These are phyloP conservation scores for Ascochyta viciae-villosae DNA, from an alignment of 2,329 filamentous ascomycete genomes.

Conservation along the genomic window DNA sequence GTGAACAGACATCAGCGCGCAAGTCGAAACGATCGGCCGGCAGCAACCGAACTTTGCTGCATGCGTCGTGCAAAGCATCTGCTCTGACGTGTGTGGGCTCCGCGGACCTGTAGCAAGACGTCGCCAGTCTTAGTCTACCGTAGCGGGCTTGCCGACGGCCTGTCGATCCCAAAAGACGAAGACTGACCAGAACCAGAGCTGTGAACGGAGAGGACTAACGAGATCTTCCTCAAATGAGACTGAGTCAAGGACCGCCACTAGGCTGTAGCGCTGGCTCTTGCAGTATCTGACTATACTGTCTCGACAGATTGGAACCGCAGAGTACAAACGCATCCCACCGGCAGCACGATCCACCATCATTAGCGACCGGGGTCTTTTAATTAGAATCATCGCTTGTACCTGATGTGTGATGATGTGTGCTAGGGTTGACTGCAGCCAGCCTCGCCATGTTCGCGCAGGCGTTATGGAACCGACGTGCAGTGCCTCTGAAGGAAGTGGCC, in stretches of 20 bases:
- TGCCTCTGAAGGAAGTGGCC: constrained; percentile 21
- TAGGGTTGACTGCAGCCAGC: constrained; percentile 17
- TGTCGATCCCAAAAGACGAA: neutral
- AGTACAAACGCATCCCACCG: neutral
- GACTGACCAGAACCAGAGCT: constrained; percentile 16
- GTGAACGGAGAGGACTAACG: constrained; percentile 18
- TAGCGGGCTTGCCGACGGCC: constrained; percentile 28
- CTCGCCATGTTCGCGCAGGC: constrained; percentile 25
- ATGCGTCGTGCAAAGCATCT: constrained; percentile 31
- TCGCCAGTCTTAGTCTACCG: constrained; percentile 23
- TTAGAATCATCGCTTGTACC: neutral
- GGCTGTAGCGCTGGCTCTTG: constrained; percentile 11
- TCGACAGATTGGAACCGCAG: neutral
- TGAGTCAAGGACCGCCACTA: constrained; percentile 15
- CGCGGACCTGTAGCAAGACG: constrained; percentile 14
- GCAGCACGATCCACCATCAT: neutral
- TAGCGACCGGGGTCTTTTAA: neutral
- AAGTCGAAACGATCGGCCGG: constrained; percentile 38
- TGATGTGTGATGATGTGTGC: constrained; percentile 2
- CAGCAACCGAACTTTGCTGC: constrained; percentile 43
- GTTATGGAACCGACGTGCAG: constrained; percentile 28
- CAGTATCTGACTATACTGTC: neutral
- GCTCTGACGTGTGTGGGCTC: constrained; percentile 24
- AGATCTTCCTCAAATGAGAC: constrained; percentile 19
- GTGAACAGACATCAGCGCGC: constrained; percentile 17